phyloP scores from a whole-genome alignment of 352 stramenopile genomes.

The Globisporangium polare region DNA sequence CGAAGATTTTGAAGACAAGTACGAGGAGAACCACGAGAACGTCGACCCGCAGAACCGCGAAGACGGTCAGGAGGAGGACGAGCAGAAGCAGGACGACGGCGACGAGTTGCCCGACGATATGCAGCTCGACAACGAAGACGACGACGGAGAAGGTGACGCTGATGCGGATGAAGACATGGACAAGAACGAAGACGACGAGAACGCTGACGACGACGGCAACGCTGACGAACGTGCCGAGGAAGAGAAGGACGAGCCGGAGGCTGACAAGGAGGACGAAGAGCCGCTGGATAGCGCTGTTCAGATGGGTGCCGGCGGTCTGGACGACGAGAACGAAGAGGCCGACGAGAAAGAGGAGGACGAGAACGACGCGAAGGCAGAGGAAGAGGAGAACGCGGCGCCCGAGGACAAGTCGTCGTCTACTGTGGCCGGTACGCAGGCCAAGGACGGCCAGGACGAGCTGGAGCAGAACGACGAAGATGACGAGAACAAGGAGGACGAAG shows the following conservation, averaged over 20 bases:
- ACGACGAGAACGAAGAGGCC: conserved; percentile 69
- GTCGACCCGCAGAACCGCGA: conserved; percentile 56
- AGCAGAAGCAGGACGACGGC: conserved; percentile 53
- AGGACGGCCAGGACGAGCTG: conserved; percentile 77
- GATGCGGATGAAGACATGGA: conserved; percentile 49
- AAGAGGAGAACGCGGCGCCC: conserved; percentile 40
- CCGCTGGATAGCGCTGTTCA: conserved; percentile 62
- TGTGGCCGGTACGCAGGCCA: conserved; percentile 73
- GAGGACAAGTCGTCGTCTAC: conserved; percentile 46
- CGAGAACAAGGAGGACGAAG: conserved; percentile 39
- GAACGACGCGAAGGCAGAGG: conserved; percentile 41
- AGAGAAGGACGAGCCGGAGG: conserved; percentile 49
- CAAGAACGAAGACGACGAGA: conserved; percentile 39
- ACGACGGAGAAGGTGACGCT: conserved; percentile 33
- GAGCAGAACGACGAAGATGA: conserved; percentile 52
- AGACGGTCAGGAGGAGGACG: conserved; percentile 39
- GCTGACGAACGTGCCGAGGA: conserved; percentile 38
- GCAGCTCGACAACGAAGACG: conserved; percentile 69
- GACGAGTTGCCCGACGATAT: conserved; percentile 83
- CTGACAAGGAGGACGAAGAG: conserved; percentile 72
- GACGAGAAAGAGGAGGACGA: conserved; percentile 66
- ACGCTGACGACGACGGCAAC: conserved; percentile 31
- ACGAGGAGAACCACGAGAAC: conserved; percentile 68
- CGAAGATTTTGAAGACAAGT: conserved; percentile 88
- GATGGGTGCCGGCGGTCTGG: conserved; percentile 62